These are phyloP conservation scores for Entamoeba histolytica DNA, from an alignment of 208 protist species.

Conservation along the genomic window DNA sequence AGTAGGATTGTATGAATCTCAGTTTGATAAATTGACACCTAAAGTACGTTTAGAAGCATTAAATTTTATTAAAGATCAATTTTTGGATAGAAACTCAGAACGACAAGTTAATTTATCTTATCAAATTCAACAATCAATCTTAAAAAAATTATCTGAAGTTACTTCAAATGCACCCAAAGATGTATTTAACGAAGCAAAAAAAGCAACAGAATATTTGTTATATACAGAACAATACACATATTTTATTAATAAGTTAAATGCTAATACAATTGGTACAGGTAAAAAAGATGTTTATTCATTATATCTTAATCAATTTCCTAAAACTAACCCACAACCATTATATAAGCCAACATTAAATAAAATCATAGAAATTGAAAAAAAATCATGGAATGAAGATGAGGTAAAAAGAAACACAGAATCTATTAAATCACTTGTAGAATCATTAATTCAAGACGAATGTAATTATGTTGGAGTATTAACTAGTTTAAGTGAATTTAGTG, in stretches of 20 bases:
- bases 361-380: not conserved
- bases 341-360: not conserved
- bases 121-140: not conserved
- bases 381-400: not conserved
- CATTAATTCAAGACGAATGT: not conserved
- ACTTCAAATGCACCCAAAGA: not conserved
- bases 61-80: not conserved
- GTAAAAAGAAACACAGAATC: not conserved
- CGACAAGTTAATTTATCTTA: not conserved
- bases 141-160: not conserved
- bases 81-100: not conserved
- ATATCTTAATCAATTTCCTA: not conserved
- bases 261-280: not conserved
- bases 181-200: not conserved
- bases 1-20: not conserved
- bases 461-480: not conserved
- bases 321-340: not conserved
- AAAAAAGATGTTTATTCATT: not conserved
- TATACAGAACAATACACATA: not conserved
- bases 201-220: not conserved
- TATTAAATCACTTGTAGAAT: not conserved
- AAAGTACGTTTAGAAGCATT: not conserved
- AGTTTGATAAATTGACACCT: not conserved
- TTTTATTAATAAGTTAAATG: not conserved
- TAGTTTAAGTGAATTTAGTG: not conserved